Evolutionary conservation across 495 filamentous ascomycete genomes (phyloP).

Genomic region (Astrocystis sublimbata): DNA sequence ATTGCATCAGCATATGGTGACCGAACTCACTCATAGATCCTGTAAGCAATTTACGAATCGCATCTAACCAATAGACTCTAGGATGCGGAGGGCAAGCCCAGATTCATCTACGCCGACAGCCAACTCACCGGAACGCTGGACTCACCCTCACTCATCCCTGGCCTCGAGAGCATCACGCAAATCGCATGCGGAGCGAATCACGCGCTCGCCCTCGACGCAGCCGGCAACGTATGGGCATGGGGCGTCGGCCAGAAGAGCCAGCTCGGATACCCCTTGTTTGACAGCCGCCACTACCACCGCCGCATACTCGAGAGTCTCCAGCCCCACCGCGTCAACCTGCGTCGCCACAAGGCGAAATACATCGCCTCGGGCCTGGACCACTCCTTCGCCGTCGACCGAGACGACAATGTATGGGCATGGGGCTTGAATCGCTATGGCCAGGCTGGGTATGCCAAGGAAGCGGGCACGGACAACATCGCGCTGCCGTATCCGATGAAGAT

Average conservation of each 20-base stretch:
- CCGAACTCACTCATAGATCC: no score
- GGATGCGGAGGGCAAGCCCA: conserved; percentile 27
- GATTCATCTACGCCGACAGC: conserved; percentile 21
- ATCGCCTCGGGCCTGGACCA: no score
- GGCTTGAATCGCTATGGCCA: no score
- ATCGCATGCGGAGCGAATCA: conserved; percentile 62
- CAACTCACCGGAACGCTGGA: conserved; percentile 35
- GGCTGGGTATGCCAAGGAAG: no score
- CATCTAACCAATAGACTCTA: conserved; percentile 37
- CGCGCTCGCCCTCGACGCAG: conserved; percentile 59
- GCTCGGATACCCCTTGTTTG: conserved; percentile 58
- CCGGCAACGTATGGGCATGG: conserved; percentile 62
- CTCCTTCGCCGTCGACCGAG: no score
- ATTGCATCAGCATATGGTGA: no score
- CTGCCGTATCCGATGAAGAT: no score
- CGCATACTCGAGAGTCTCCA: no score
- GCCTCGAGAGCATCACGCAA: conserved; percentile 58
- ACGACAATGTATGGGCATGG: no score
- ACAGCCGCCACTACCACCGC: no score
- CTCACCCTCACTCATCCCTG: conserved; percentile 51
- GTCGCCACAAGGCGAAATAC: conserved; percentile 50
- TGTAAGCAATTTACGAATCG: no score
- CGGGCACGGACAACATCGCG: no score
- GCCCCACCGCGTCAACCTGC: conserved; percentile 30
- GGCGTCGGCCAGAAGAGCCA: conserved; percentile 65